phyloP scores from a whole-genome alignment of 768 basidiomycete species.

The Suillus subalutaceus region DNA sequence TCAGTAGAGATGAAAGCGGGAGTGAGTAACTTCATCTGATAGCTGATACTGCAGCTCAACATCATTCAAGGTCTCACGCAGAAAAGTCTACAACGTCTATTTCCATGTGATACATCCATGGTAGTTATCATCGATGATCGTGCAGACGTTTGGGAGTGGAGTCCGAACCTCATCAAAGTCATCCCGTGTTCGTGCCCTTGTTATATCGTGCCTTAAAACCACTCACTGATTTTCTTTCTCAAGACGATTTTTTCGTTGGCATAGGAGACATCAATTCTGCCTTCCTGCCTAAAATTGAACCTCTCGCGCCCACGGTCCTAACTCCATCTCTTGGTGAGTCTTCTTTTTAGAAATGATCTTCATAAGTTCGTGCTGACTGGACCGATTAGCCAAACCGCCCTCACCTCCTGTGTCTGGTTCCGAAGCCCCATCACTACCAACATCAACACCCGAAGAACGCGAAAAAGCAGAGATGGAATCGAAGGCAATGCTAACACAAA shows the following conservation, averaged over 20 bases:
- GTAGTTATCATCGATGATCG: slow-evolving; percentile 99
- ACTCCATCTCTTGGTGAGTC: slow-evolving; percentile 27
- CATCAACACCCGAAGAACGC: slow-evolving; percentile 38
- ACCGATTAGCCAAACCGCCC: slow-evolving; percentile 24
- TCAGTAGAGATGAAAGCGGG: slow-evolving; percentile 95
- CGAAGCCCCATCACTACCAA: slow-evolving; percentile 13
- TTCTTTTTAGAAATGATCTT: neutral
- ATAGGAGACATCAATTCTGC: slow-evolving; percentile 98
- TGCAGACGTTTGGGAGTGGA: slow-evolving; percentile 98
- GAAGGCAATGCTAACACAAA: slow-evolving; percentile 66
- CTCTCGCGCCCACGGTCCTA: slow-evolving; percentile 35
- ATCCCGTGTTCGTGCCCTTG: slow-evolving; percentile 73
- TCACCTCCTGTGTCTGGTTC: slow-evolving; percentile 21
- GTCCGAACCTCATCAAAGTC: slow-evolving; percentile 95
- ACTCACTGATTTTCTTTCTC: slow-evolving; percentile 12
- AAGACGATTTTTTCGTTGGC: slow-evolving; percentile 97
- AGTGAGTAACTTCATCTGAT: slow-evolving; percentile 56
- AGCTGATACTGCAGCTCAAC: slow-evolving; percentile 17
- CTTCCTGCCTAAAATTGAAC: slow-evolving; percentile 81
- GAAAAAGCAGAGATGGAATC: slow-evolving; percentile 49
- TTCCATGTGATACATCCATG: slow-evolving; percentile 98
- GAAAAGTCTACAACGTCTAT: slow-evolving; percentile 89
- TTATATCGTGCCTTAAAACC: neutral
- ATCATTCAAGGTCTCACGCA: slow-evolving; percentile 72
- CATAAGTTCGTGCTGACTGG: slow-evolving; percentile 1